These are phyloP conservation scores for Termitomyces sp. DNA, from an alignment of 768 basidiomycete species.

Conservation along the genomic window DNA sequence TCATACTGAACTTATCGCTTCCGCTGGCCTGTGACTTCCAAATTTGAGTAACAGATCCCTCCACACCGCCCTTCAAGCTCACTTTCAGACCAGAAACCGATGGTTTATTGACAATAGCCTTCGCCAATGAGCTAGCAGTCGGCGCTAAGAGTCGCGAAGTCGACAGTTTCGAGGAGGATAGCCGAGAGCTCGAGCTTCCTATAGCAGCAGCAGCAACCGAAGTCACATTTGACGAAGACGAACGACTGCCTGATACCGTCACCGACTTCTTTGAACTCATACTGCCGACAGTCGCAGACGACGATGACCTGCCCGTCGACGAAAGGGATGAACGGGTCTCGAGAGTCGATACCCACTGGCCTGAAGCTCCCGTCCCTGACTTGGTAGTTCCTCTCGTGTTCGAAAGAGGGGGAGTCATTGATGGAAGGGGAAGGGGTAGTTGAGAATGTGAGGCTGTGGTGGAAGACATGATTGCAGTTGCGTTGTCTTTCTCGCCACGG, in stretches of 20 bases:
- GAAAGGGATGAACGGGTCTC: conserved; percentile 30
- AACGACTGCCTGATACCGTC: conserved; percentile 5
- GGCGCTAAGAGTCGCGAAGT: conserved; percentile 60
- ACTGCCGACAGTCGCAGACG: conserved; percentile 23
- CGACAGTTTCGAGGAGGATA: conserved; percentile 15
- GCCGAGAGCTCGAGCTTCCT: conserved; percentile 16
- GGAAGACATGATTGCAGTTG: conserved; percentile 14
- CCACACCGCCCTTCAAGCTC: conserved; percentile 8
- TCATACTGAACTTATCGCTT: conserved; percentile 13
- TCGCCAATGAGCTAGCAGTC: conserved; percentile 74
- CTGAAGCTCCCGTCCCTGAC: conserved; percentile 15
- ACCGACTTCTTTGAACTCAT: conserved; percentile 28
- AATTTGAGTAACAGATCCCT: neutral
- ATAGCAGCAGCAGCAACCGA: neutral
- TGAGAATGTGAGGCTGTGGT: conserved; percentile 14
- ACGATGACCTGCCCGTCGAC: conserved; percentile 22
- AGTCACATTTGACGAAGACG: neutral
- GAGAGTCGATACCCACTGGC: conserved; percentile 35
- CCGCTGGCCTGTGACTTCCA: neutral
- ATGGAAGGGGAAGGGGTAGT: conserved; percentile 20
- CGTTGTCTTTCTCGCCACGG: conserved; percentile 12
- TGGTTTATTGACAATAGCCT: conserved; percentile 29
- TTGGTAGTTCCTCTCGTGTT: conserved; percentile 3
- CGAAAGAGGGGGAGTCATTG: conserved; percentile 11
- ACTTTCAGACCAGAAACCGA: conserved; percentile 8